phyloP scores from a whole-genome alignment of 2,329 filamentous ascomycete species.

The Apiospora koreana region DNA sequence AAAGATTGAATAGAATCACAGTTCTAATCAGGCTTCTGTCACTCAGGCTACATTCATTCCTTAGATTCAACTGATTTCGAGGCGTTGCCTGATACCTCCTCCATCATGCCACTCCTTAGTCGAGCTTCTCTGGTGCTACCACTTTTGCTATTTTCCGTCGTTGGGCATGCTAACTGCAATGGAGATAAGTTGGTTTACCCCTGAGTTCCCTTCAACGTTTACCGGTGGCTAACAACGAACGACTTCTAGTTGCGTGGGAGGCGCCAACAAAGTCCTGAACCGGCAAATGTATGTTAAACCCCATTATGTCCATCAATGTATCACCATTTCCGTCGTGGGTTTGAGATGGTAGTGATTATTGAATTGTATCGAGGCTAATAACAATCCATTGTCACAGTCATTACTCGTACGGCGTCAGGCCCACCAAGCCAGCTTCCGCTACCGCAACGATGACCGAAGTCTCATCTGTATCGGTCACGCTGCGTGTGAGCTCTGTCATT shows the following conservation, averaged over 20 bases:
- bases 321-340: background rate
- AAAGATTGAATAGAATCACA: background rate
- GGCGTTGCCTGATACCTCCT: background rate
- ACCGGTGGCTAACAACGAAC: background rate
- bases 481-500: background rate
- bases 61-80: background rate
- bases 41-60: background rate
- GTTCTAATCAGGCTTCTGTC: background rate
- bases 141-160: background rate
- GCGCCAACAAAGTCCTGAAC: background rate
- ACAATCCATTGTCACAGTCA: background rate
- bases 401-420: background rate
- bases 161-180: background rate
- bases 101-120: background rate
- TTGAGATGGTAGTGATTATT: background rate
- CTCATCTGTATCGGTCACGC: background rate
- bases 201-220: accelerated
- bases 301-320: too few species aligned
- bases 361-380: background rate
- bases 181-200: background rate
- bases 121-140: background rate
- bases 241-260: background rate
- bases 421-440: background rate
- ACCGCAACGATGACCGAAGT: background rate
- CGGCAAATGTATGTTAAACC: background rate